These are phyloP conservation scores for Fusarium chaquense DNA, from an alignment of 2,329 filamentous ascomycete genomes.

Conservation along the genomic window DNA sequence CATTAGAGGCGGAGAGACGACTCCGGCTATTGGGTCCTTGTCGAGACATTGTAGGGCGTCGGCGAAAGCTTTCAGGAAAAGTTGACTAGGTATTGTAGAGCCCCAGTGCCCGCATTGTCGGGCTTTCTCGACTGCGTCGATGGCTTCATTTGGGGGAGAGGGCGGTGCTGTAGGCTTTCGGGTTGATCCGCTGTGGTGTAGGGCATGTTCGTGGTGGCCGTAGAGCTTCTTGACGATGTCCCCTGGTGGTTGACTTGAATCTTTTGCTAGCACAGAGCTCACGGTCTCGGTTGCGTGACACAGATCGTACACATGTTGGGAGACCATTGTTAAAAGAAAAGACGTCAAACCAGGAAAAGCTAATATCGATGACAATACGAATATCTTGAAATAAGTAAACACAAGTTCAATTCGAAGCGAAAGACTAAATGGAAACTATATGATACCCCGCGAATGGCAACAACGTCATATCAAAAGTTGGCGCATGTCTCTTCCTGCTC, in stretches of 20 bases:
- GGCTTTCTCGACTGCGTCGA: conserved; percentile 63
- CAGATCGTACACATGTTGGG: conserved; percentile 58
- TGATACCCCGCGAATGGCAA: fast-evolving
- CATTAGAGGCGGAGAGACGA: conserved; percentile 65
- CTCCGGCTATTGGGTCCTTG: conserved; percentile 61
- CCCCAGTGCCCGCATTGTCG: conserved; percentile 76
- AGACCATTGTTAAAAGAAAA: conserved; percentile 43
- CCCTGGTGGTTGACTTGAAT: conserved; percentile 65
- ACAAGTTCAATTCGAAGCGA: neutral
- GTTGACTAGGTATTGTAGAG: conserved; percentile 68
- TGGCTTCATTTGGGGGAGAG: neutral
- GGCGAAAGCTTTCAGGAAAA: conserved; percentile 77
- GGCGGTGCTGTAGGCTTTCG: conserved; percentile 38
- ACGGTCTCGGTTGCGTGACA: conserved; percentile 67
- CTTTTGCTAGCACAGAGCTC: conserved; percentile 66
- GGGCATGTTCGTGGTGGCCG: conserved; percentile 43
- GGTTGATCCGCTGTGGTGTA: conserved; percentile 12
- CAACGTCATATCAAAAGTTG: conserved; percentile 18
- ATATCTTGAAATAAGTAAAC: too few relatives aligned
- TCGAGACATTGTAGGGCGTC: conserved; percentile 71
- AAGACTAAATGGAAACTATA: neutral
- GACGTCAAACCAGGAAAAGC: neutral
- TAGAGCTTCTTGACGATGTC: conserved; percentile 70
- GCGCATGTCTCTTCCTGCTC: neutral
- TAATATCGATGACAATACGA: fast-evolving